Evolutionary conservation across 192 early-diverging fungal species (phyloP).

Genomic region (Oehlia diaphana): DNA sequence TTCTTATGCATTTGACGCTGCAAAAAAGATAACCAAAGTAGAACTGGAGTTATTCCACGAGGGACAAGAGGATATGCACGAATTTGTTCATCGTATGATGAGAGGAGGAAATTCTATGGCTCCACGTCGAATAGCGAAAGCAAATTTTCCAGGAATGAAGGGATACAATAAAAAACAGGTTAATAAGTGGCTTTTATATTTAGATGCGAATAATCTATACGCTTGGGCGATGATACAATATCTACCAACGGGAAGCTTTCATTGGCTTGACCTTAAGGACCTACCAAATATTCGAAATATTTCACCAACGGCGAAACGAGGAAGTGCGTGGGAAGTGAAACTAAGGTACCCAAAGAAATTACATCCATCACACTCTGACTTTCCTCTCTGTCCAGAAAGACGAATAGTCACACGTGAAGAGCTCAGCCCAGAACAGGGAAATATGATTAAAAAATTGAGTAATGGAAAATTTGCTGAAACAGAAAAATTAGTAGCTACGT

Average conservation of each 20-base stretch:
- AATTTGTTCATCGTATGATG: background rate
- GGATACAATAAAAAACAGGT: background rate
- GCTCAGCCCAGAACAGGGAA: background rate
- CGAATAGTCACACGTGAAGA: constrained; percentile 17
- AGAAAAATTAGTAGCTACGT: constrained; percentile 21
- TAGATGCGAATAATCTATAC: constrained; percentile 14
- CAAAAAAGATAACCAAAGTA: constrained; percentile 3
- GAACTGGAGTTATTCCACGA: constrained; percentile 9
- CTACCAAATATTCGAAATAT: constrained; percentile 9
- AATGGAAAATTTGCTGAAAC: background rate
- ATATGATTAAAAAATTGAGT: background rate
- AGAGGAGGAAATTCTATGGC: constrained; percentile 18
- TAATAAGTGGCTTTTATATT: background rate
- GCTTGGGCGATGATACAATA: constrained; percentile 16
- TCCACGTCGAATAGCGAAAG: background rate
- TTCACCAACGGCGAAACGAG: constrained; percentile 8
- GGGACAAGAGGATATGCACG: constrained; percentile 19
- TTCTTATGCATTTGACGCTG: background rate
- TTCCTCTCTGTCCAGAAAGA: constrained; percentile 18
- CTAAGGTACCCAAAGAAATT: background rate
- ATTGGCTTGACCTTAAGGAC: background rate
- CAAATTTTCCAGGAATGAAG: constrained; percentile 15
- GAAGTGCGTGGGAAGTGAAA: constrained; percentile 9
- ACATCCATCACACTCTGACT: no score
- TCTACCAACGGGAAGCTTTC: constrained; percentile 4